phyloP scores from a whole-genome alignment of 306 rosid species.

The Astragalus membranaceus region DNA sequence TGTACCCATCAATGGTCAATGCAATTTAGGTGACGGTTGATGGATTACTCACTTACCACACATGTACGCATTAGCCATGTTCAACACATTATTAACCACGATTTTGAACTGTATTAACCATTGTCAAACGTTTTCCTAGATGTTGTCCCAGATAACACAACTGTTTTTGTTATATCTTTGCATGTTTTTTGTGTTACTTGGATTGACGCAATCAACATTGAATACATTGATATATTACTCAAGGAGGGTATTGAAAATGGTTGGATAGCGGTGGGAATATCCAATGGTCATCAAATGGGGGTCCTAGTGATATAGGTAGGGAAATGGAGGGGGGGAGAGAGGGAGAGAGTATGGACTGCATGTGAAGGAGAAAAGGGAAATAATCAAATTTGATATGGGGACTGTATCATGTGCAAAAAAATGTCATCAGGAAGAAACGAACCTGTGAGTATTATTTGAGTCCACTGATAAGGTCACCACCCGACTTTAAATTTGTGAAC shows the following conservation, averaged over 20 bases:
- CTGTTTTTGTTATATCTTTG: background rate
- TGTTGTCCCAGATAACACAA: no score
- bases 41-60: no score
- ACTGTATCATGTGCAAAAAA: background rate
- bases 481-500: slow-evolving; percentile 24
- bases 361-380: background rate
- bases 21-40: no score
- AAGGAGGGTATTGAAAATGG: slow-evolving; percentile 1
- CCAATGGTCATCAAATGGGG: background rate
- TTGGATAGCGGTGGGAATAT: background rate
- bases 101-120: no score
- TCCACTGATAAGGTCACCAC: slow-evolving; percentile 22
- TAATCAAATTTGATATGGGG: background rate
- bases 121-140: no score
- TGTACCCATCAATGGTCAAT: no score
- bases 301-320: background rate
- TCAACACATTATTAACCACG: no score
- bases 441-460: background rate
- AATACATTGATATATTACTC: background rate
- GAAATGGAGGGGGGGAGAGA: background rate
- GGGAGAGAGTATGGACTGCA: background rate
- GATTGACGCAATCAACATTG: background rate
- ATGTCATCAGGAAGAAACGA: background rate
- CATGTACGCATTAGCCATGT: no score
- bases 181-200: background rate